Conservation (phyloP, 2,329 filamentous ascomycete genomes). For the Phaeoacremonium minimum region DNA sequence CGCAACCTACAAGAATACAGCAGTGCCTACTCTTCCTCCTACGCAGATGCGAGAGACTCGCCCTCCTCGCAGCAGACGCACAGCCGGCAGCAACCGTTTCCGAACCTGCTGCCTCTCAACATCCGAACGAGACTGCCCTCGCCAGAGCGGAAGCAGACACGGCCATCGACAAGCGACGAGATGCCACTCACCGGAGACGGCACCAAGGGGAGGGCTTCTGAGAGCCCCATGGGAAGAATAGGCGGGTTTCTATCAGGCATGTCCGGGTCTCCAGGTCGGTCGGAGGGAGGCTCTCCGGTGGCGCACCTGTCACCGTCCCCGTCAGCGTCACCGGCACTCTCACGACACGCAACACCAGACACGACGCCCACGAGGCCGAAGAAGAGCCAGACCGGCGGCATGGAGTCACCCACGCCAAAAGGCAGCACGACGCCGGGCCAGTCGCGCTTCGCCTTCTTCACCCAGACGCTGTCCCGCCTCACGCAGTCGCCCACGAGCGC, state of each 20-base stretch:
- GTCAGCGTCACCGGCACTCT: slow-evolving; percentile 8
- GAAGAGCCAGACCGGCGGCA: slow-evolving; percentile 16
- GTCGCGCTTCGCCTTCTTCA: slow-evolving; percentile 41
- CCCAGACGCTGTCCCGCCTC: slow-evolving; percentile 37
- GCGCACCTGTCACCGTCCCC: no score
- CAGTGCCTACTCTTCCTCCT: slow-evolving; percentile 22
- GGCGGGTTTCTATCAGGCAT: slow-evolving; percentile 25
- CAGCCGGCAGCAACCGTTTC: slow-evolving; percentile 28
- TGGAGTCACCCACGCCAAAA: not conserved
- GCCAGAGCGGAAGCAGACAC: slow-evolving; percentile 17
- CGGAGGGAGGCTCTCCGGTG: slow-evolving; percentile 13
- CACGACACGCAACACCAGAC: slow-evolving; percentile 19
- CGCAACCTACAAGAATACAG: slow-evolving; percentile 23
- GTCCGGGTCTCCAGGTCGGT: slow-evolving; percentile 16
- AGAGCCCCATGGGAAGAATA: slow-evolving; percentile 17
- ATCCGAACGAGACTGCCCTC: slow-evolving; percentile 22
- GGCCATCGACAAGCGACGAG: slow-evolving; percentile 19
- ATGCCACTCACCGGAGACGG: slow-evolving; percentile 40
- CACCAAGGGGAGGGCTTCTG: slow-evolving; percentile 13
- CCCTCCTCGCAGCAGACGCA: slow-evolving; percentile 14
- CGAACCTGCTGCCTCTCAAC: slow-evolving; percentile 24
- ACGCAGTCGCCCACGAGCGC: slow-evolving; percentile 18
- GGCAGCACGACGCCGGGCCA: slow-evolving; percentile 14
- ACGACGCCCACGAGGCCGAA: slow-evolving; percentile 23
- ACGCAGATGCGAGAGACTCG: slow-evolving; percentile 12